These are phyloP conservation scores for Tolypocladium album DNA, from an alignment of 2,329 filamentous ascomycete species.

Conservation along the genomic window DNA sequence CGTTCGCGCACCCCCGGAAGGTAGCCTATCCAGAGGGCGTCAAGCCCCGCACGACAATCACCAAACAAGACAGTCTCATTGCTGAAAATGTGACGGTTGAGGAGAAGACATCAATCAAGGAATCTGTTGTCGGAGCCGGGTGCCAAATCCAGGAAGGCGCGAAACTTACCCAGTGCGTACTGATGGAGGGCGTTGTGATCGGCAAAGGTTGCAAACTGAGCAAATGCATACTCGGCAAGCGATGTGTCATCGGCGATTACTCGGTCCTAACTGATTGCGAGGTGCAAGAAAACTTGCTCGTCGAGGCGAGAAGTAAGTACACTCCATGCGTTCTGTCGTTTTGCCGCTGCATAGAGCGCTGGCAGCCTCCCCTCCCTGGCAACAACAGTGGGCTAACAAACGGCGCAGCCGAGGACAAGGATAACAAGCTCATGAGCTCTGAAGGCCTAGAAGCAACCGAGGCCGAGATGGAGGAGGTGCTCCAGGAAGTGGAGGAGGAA, in stretches of 20 bases:
- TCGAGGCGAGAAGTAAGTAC: conserved; percentile 63
- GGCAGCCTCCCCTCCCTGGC: background rate
- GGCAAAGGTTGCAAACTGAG: conserved; percentile 78
- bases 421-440: conserved; percentile 57
- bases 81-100: conserved; percentile 84
- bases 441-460: conserved; percentile 55
- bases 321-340: background rate
- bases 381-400: background rate
- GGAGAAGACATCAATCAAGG: conserved; percentile 85
- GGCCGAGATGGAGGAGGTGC: conserved; percentile 46
- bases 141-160: conserved; percentile 82
- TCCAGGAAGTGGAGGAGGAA: conserved; percentile 29
- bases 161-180: conserved; percentile 72
- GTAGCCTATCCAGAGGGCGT: conserved; percentile 76
- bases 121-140: conserved; percentile 77
- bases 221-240: conserved; percentile 74
- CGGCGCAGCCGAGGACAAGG: conserved; percentile 52
- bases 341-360: background rate
- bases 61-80: conserved; percentile 69
- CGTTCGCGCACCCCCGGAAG: conserved; percentile 70
- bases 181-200: conserved; percentile 87
- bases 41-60: conserved; percentile 71
- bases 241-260: conserved; percentile 74
- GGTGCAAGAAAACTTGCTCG: conserved; percentile 79
- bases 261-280: conserved; percentile 80